A percentile compares a stretch with the other conserved stretches of the same genome.
These are phyloP conservation scores for grape (Vitis vinifera) DNA, from an alignment of 164 flowering plant species.

Conservation along the genomic window DNA sequence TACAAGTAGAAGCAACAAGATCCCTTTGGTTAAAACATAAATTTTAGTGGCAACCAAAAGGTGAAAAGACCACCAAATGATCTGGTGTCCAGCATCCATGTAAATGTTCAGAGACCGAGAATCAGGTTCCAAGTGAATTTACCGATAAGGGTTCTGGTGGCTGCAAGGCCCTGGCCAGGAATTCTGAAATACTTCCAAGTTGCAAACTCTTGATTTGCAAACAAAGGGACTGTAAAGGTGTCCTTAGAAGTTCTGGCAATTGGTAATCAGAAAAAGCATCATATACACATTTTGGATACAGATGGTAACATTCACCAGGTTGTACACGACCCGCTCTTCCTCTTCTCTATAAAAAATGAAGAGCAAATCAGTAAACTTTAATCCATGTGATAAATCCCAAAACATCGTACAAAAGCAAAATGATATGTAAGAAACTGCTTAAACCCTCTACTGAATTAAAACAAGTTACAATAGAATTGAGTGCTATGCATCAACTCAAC, in stretches of 20 bases:
- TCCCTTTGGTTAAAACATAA: background rate
- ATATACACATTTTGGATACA: constrained; percentile 91
- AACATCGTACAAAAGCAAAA: background rate
- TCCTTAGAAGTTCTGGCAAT: constrained; percentile 88
- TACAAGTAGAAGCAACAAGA: background rate
- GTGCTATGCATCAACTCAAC: background rate
- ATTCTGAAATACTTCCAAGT: constrained; percentile 92
- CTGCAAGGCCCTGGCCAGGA: constrained; percentile 85
- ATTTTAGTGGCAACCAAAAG: background rate
- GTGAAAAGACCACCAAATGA: background rate
- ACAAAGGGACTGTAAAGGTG: constrained; percentile 93
- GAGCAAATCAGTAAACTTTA: background rate
- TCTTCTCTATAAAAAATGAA: constrained; percentile 62
- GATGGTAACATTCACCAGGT: constrained; percentile 95
- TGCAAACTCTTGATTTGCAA: constrained; percentile 89
- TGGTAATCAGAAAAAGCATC: constrained; percentile 92
- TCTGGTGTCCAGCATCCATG: background rate
- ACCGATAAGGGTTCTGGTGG: constrained; percentile 89
- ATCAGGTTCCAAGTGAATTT: constrained; percentile 14
- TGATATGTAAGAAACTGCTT: background rate
- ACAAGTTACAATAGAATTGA: background rate
- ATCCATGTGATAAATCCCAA: background rate
- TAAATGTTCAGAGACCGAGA: background rate
- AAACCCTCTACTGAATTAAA: background rate
- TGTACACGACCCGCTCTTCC: constrained; percentile 99